phyloP scores from a whole-genome alignment of 2,329 filamentous ascomycete genomes.

The Aspergillus costaricaensis region DNA sequence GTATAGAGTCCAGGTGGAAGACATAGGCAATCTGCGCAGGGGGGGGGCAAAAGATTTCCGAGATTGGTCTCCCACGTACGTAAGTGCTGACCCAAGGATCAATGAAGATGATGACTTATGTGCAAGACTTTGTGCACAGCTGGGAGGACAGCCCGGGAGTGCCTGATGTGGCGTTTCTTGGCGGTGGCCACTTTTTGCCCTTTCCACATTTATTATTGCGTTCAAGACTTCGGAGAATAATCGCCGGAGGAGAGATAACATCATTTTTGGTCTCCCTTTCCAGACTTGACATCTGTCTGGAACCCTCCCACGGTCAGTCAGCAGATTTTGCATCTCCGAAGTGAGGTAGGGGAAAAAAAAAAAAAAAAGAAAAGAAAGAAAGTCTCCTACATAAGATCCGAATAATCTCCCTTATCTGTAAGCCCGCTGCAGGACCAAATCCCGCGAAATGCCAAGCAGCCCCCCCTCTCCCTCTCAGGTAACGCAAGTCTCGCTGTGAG shows the following conservation, averaged over 20 bases:
- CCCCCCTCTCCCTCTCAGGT: background rate
- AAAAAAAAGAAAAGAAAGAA: too few relatives aligned
- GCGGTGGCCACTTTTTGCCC: constrained; percentile 15
- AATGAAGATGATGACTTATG: background rate
- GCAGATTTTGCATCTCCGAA: background rate
- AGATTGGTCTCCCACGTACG: background rate
- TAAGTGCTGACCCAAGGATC: too few relatives aligned
- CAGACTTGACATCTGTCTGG: background rate
- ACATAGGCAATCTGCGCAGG: too few relatives aligned
- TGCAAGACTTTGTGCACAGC: background rate
- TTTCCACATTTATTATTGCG: background rate
- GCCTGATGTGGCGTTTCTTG: constrained; percentile 25
- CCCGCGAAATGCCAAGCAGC: background rate
- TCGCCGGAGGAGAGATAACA: too few relatives aligned
- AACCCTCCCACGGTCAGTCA: background rate
- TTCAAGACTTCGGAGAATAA: too few relatives aligned
- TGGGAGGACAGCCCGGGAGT: constrained; percentile 10
- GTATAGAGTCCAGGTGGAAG: too few relatives aligned
- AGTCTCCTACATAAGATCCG: background rate
- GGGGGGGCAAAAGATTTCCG: background rate
- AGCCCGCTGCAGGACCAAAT: background rate
- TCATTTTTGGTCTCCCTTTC: background rate
- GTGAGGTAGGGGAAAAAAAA: background rate
- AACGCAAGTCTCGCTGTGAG: background rate
- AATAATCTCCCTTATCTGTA: too few relatives aligned